Evolutionary conservation across 1,284 basidiomycete species (phyloP), one percentile per base, ranked within the genome.

Genomic region (Kalmanozyma brasiliensis): DNA sequence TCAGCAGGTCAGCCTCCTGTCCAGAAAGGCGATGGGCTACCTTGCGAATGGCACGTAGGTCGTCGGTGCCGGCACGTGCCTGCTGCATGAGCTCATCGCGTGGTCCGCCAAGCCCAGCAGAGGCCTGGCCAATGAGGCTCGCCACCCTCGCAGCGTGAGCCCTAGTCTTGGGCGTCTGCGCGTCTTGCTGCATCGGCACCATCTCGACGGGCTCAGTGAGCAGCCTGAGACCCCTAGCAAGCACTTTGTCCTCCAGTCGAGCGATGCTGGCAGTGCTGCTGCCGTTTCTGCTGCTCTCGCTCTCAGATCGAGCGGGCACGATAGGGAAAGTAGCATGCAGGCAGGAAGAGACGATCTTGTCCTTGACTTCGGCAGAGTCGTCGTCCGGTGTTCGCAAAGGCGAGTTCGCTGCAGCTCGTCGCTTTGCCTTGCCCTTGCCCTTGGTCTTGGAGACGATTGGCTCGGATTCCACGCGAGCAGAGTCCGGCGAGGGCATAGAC

Each of bases 1-100:
- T 64, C 38, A 75, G 44, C 34, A 65, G 41, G 22, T 75, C 73
- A 3, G 73, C 73, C 49, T 75, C 69, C 42, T 61, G 58, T 16
- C 40, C 61, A 13, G 70, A 58, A 7, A 62, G 60, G 4, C 44
- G 49, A 8, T 62, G 55, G 0, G 56, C 44, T 16, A 72, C 32
- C 19, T 58, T 55, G 17, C 70, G 65, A 41, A 57, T 8, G 2
- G 61, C 52, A 6, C 52, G 58, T 24, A 73, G 26, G 11, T 45
- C 30, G 1, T 55, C 61, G 2, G 36, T 19, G 36, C 53, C 43
- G 6, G 47, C 11, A n/a, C 45, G 42, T 11, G 42, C 44, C 17
- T 56, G 51, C 32, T 30, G 42, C 4, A 37, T 23, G 17, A 65
- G 44, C 43, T 57, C 58, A 16, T 59, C 53, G 14, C 58, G 46